Percentiles rank a stretch among this genome's conserved stretches.
Evolutionary conservation across 129 eudicot genomes (phyloP).

Genomic region (Flaveria linearis): DNA sequence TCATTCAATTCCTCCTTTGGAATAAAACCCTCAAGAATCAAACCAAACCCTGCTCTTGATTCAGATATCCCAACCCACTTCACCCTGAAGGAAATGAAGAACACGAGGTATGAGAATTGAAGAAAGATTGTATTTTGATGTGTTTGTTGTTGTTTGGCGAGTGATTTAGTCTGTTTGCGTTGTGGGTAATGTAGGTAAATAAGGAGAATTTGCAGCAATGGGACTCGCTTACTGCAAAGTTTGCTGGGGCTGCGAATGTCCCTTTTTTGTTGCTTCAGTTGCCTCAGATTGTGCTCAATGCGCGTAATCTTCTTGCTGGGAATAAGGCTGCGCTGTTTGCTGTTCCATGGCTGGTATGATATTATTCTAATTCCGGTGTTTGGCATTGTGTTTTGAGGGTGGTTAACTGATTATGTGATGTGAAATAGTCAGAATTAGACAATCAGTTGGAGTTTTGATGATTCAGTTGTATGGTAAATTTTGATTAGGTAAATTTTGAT

Average conservation of each 20-base stretch:
- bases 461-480: neutral
- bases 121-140: slow-evolving; percentile 4
- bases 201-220: slow-evolving; percentile 62
- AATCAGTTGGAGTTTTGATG: neutral
- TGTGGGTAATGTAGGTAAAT: slow-evolving; percentile 25
- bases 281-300: slow-evolving; percentile 88
- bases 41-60: slow-evolving; percentile 49
- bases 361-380: neutral
- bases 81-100: slow-evolving; percentile 35
- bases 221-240: slow-evolving; percentile 82
- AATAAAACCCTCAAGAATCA: slow-evolving; percentile 24
- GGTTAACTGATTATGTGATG: neutral
- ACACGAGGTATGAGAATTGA: slow-evolving; percentile 19
- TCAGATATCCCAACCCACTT: slow-evolving; percentile 58
- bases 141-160: neutral
- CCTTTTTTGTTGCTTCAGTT: slow-evolving; percentile 88
- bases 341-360: slow-evolving; percentile 94
- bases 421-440: neutral
- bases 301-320: slow-evolving; percentile 84
- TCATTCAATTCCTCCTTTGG: neutral
- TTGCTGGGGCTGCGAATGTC: slow-evolving; percentile 81
- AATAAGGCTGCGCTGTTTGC: slow-evolving; percentile 81
- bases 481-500: neutral
- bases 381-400: slow-evolving; percentile 7
- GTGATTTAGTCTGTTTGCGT: neutral